These are phyloP conservation scores for Musa itinerans DNA, from an alignment of 176 grass and related monocot genomes.

Conservation along the genomic window DNA sequence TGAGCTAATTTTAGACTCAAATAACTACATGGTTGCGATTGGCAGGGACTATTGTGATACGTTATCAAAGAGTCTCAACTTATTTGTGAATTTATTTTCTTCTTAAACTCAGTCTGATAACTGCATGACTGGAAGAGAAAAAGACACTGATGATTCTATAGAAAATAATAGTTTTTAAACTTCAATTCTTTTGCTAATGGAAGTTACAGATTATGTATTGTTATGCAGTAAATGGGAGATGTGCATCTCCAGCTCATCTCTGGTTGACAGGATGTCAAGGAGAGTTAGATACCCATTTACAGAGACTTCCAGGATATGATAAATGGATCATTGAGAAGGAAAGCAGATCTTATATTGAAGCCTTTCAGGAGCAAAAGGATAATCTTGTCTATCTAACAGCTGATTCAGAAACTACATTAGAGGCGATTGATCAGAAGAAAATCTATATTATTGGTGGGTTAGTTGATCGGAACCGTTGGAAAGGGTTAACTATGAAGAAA, in stretches of 20 bases:
- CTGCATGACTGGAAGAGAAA: too few species aligned
- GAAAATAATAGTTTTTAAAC: neutral
- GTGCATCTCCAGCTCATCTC: constrained; percentile 62
- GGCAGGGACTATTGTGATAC: too few species aligned
- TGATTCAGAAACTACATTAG: constrained; percentile 67
- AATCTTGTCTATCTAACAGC: constrained; percentile 81
- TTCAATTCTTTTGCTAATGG: constrained; percentile 29
- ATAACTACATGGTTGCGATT: too few species aligned
- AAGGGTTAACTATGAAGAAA: constrained; percentile 81
- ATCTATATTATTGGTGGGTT: constrained; percentile 94
- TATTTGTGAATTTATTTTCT: too few species aligned
- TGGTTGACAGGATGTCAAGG: constrained; percentile 89
- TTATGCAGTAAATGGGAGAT: constrained; percentile 90
- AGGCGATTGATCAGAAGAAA: constrained; percentile 71
- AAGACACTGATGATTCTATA: neutral
- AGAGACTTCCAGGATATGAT: constrained; percentile 61
- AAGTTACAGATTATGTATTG: constrained; percentile 91
- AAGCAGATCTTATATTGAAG: constrained; percentile 64
- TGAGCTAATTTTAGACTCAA: too few species aligned
- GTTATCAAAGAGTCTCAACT: too few species aligned
- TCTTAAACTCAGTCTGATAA: too few species aligned
- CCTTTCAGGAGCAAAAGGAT: constrained; percentile 63
- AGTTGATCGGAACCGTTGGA: constrained; percentile 83
- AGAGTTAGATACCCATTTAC: constrained; percentile 63
- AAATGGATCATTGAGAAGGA: constrained; percentile 91